Conservation (phyloP, 2,329 filamentous ascomycete species). For the Niveomyces coronatus region DNA sequence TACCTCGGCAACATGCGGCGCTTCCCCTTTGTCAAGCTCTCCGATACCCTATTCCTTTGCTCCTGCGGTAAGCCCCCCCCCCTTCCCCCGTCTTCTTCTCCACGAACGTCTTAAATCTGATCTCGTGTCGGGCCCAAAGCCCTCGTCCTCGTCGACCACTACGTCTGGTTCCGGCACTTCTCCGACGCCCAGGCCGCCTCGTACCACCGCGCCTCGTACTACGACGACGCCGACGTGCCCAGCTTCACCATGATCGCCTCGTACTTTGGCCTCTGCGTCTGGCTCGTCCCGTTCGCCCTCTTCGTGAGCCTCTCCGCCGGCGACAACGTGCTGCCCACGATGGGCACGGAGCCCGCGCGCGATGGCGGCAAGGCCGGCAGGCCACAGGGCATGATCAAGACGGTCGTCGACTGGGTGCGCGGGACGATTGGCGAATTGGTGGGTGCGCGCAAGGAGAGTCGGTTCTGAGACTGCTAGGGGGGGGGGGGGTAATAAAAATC, state of each 20-base stretch:
- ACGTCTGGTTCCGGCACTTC: conserved; percentile 93
- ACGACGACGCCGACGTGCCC: conserved; percentile 56
- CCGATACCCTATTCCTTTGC: conserved; percentile 74
- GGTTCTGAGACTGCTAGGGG: conserved; percentile 13
- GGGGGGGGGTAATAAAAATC: not conserved
- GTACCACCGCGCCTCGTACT: conserved; percentile 49
- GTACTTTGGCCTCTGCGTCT: conserved; percentile 93
- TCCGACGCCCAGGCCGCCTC: conserved; percentile 50
- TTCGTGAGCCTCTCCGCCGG: conserved; percentile 92
- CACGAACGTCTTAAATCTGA: not conserved
- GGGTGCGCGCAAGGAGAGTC: conserved; percentile 18
- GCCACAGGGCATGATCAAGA: conserved; percentile 57
- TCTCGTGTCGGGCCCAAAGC: conserved; percentile 32
- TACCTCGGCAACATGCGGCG: conserved; percentile 78
- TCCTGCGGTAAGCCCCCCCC: conserved; percentile 57
- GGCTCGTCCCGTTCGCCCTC: conserved; percentile 89
- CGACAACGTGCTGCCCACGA: conserved; percentile 89
- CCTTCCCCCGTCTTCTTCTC: not conserved
- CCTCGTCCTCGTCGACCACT: conserved; percentile 83
- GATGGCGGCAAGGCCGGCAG: conserved; percentile 22
- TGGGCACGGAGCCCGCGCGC: conserved; percentile 55
- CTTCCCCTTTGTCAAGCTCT: conserved; percentile 70
- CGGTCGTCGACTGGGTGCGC: conserved; percentile 48
- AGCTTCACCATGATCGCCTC: conserved; percentile 90
- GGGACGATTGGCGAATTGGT: conserved; percentile 39